Conservation (phyloP, 768 basidiomycete genomes). For the Amanita thiersii region DNA sequence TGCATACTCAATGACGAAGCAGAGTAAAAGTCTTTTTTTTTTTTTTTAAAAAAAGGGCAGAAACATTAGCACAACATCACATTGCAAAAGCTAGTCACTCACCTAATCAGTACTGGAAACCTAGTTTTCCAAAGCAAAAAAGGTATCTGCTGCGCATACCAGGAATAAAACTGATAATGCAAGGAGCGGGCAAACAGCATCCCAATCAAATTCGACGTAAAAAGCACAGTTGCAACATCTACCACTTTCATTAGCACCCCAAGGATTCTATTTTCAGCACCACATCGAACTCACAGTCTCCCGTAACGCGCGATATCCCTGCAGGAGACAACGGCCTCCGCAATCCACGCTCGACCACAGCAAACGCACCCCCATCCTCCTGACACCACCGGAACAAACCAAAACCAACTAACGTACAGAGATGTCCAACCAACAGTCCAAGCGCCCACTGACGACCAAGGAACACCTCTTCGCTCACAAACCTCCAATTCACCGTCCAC, state of each 20-base stretch:
- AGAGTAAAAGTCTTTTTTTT: constrained; percentile 53
- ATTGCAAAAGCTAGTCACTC: constrained; percentile 7
- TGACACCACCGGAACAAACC: constrained; percentile 72
- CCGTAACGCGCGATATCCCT: constrained; percentile 33
- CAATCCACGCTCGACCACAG: constrained; percentile 48
- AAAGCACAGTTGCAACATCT: constrained; percentile 79
- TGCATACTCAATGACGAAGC: constrained; percentile 66
- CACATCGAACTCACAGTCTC: constrained; percentile 49
- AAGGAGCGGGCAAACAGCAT: constrained; percentile 88
- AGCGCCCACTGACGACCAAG: constrained; percentile 53
- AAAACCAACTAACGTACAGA: constrained; percentile 50
- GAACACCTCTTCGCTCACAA: constrained; percentile 73
- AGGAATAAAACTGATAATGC: constrained; percentile 97
- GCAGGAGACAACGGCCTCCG: constrained; percentile 43
- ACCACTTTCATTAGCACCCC: constrained; percentile 12
- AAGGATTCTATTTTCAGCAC: neutral
- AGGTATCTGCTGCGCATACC: constrained; percentile 91
- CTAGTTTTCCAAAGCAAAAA: constrained; percentile 71
- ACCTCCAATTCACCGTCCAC: constrained; percentile 99
- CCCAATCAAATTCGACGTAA: constrained; percentile 89
- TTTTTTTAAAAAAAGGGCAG: constrained; percentile 6
- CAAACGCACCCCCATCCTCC: constrained; percentile 56
- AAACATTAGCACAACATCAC: constrained; percentile 7
- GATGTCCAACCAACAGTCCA: constrained; percentile 60
- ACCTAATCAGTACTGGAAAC: constrained; percentile 60